These are phyloP conservation scores for Aureobasidium sp. DNA, from an alignment of 2,329 filamentous ascomycete genomes.

Conservation along the genomic window DNA sequence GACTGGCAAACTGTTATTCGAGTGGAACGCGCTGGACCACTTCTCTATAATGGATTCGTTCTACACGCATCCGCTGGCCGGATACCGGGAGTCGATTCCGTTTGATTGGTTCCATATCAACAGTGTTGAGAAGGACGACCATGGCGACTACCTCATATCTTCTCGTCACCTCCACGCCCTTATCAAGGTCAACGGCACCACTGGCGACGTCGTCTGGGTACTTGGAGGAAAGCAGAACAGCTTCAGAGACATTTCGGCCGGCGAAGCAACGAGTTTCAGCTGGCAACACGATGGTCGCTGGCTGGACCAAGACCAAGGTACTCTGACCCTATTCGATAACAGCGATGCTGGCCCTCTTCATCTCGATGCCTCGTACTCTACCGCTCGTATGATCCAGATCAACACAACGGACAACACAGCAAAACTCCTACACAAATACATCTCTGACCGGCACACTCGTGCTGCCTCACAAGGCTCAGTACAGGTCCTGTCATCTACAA, in stretches of 20 bases:
- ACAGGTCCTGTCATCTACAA: conserved; percentile 41
- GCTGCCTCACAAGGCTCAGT: conserved; percentile 43
- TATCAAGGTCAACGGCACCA: conserved; percentile 34
- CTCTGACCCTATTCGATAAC: conserved; percentile 19
- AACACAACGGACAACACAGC: conserved; percentile 21
- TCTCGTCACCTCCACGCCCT: conserved; percentile 39
- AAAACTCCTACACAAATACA: conserved; percentile 20
- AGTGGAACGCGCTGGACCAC: conserved; percentile 32
- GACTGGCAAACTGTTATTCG: conserved; percentile 31
- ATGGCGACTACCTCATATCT: conserved; percentile 44
- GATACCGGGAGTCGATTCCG: conserved; percentile 28
- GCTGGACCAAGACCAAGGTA: conserved; percentile 22
- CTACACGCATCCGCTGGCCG: conserved; percentile 25
- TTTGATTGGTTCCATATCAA: conserved; percentile 46
- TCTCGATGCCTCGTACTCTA: conserved; percentile 23
- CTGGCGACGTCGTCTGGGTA: conserved; percentile 40
- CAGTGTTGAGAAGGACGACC: conserved; percentile 40
- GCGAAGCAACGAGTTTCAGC: conserved; percentile 22
- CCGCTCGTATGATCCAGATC: conserved; percentile 15
- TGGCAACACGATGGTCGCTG: conserved; percentile 37
- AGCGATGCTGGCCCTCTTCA: conserved; percentile 36
- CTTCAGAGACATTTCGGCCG: conserved; percentile 12
- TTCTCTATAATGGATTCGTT: conserved; percentile 24
- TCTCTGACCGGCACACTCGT: conserved; percentile 27
- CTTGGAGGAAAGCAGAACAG: conserved; percentile 21